These are phyloP conservation scores for Dactylellina drechsleri DNA, from an alignment of 2,329 filamentous ascomycete genomes.

Conservation along the genomic window DNA sequence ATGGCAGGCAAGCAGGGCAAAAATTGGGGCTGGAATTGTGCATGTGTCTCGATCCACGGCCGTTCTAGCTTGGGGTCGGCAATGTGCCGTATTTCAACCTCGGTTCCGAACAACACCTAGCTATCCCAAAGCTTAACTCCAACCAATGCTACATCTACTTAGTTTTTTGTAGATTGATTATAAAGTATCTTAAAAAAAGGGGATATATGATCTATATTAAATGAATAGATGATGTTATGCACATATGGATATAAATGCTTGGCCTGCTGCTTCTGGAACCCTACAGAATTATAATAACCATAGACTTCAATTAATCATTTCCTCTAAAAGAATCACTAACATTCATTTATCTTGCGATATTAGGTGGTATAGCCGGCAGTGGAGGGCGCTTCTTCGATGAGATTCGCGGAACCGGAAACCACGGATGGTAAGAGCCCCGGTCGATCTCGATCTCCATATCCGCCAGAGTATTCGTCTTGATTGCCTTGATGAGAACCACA, in stretches of 20 bases:
- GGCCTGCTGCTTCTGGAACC: too few species aligned
- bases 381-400: conserved; percentile 50
- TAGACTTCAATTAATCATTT: not conserved
- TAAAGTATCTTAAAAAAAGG: too few species aligned
- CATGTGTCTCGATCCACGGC: conserved; percentile 33
- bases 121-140: too few species aligned
- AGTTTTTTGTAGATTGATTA: too few species aligned
- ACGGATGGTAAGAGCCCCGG: conserved; percentile 57
- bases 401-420: conserved; percentile 58
- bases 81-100: conserved; percentile 45
- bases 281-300: not conserved
- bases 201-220: too few species aligned
- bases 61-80: not conserved
- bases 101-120: conserved; percentile 21
- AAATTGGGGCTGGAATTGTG: conserved; percentile 21
- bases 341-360: conserved; percentile 5
- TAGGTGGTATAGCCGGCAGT: conserved; percentile 34
- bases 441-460: conserved; percentile 57
- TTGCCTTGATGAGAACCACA: conserved; percentile 69
- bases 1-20: not conserved
- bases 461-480: conserved; percentile 61
- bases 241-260: too few species aligned
- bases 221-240: too few species aligned
- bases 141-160: too few species aligned
- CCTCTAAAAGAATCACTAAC: not conserved